Conservation (phyloP, 495 filamentous ascomycete species). For the Penicillium macrosclerotiorum region DNA sequence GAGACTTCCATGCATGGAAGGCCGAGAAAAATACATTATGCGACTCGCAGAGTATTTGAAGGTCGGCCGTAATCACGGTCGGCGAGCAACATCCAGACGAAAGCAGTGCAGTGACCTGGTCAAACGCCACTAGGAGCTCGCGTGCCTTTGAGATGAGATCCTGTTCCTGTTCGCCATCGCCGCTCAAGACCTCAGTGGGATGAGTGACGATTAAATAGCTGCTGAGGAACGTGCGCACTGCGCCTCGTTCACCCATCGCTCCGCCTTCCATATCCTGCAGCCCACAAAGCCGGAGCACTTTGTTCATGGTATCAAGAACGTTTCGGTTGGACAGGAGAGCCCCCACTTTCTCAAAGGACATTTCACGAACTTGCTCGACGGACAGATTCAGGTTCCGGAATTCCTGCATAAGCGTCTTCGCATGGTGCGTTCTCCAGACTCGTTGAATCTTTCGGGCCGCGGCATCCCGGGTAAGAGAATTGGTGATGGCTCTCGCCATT, state of each 20-base stretch:
- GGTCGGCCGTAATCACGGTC: slow-evolving; percentile 36
- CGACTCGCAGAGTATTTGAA: slow-evolving; percentile 50
- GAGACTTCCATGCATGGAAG: slow-evolving; percentile 92
- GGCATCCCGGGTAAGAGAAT: slow-evolving; percentile 56
- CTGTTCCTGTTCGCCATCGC: slow-evolving; percentile 81
- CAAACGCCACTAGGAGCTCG: slow-evolving; percentile 79
- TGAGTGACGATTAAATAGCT: slow-evolving; percentile 92
- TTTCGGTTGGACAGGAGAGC: slow-evolving; percentile 71
- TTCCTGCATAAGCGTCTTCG: slow-evolving; percentile 58
- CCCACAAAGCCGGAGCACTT: slow-evolving; percentile 72
- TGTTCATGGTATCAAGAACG: slow-evolving; percentile 67
- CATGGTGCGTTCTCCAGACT: slow-evolving; percentile 66
- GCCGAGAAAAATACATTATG: slow-evolving; percentile 86
- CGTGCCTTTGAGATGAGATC: slow-evolving; percentile 86
- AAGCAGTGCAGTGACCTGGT: slow-evolving; percentile 66
- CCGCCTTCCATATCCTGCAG: slow-evolving; percentile 69
- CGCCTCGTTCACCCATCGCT: slow-evolving; percentile 70
- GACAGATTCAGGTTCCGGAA: slow-evolving; percentile 71
- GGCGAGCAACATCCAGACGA: slow-evolving; percentile 51
- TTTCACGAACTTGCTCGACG: slow-evolving; percentile 68
- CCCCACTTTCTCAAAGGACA: slow-evolving; percentile 79
- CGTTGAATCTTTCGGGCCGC: slow-evolving; percentile 75
- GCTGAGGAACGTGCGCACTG: slow-evolving; percentile 85
- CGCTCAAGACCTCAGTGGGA: slow-evolving; percentile 84
- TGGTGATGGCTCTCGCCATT: slow-evolving; percentile 34